phyloP scores from a whole-genome alignment of 768 basidiomycete genomes.

The Chlorophyllum brunneum region DNA sequence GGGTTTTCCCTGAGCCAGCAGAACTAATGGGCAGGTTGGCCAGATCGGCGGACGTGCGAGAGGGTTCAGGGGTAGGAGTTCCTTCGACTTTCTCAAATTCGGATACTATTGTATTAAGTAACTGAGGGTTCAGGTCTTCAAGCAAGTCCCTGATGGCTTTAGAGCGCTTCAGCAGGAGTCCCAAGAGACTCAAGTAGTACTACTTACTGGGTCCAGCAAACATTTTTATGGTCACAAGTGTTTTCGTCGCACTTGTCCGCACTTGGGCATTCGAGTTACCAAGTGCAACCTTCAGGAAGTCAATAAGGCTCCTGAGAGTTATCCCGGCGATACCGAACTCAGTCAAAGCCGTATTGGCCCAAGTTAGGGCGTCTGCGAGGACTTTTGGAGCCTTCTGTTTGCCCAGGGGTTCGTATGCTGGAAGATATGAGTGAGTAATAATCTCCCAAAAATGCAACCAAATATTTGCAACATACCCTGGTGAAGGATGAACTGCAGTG shows the following conservation, averaged over 20 bases:
- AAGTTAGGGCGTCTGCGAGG: slow-evolving; percentile 82
- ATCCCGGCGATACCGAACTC: slow-evolving; percentile 93
- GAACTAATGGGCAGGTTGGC: slow-evolving; percentile 42
- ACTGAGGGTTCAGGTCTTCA: slow-evolving; percentile 91
- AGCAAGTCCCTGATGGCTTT: slow-evolving; percentile 88
- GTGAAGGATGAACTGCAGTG: slow-evolving; percentile 87
- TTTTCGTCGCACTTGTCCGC: slow-evolving; percentile 89
- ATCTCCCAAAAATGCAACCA: background rate
- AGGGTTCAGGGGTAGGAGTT: slow-evolving; percentile 71
- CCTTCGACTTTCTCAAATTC: slow-evolving; percentile 95
- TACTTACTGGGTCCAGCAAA: slow-evolving; percentile 83
- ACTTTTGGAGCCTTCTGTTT: slow-evolving; percentile 99
- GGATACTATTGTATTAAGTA: slow-evolving; percentile 81
- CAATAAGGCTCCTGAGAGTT: slow-evolving; percentile 78
- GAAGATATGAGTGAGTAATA: slow-evolving; percentile 8
- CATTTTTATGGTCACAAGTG: slow-evolving; percentile 85
- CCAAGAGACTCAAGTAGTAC: background rate
- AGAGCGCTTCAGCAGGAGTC: slow-evolving; percentile 1
- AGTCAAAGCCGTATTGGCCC: slow-evolving; percentile 80
- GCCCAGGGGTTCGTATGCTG: slow-evolving; percentile 88
- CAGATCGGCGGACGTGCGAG: slow-evolving; percentile 73
- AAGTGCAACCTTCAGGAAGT: slow-evolving; percentile 82
- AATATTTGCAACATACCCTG: slow-evolving; percentile 58
- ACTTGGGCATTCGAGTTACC: slow-evolving; percentile 95
- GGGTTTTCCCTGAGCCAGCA: slow-evolving; percentile 36